Evolutionary conservation across 192 early-diverging fungal genomes (phyloP).

Genomic region (Podochytrium sp.): DNA sequence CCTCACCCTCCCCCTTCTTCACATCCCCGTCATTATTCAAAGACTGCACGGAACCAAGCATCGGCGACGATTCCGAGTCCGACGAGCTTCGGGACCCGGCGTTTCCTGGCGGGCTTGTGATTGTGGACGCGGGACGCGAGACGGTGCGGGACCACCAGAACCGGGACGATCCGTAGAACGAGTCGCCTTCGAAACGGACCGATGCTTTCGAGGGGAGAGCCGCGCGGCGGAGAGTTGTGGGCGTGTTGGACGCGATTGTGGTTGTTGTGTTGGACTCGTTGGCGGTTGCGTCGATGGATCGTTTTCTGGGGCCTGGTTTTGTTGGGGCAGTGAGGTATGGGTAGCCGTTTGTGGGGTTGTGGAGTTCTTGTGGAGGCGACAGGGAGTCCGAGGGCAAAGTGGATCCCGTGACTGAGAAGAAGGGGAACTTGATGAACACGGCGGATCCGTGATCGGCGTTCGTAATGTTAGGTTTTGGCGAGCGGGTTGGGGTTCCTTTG

Average conservation of each 20-base stretch:
- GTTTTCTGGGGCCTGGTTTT: no score
- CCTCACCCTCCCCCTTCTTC: background rate
- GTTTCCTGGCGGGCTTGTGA: no score
- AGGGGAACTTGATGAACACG: slow-evolving; percentile 14
- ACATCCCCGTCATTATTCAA: background rate
- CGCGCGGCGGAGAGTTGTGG: background rate
- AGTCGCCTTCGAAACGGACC: slow-evolving; percentile 9
- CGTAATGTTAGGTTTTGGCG: background rate
- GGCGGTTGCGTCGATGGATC: no score
- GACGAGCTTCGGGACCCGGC: background rate
- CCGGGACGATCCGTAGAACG: background rate
- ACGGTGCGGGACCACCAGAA: slow-evolving; percentile 14
- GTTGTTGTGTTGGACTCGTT: no score
- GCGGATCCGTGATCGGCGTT: background rate
- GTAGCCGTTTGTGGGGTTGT: background rate
- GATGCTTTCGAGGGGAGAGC: background rate
- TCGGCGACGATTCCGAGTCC: background rate
- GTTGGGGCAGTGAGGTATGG: background rate
- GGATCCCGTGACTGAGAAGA: background rate
- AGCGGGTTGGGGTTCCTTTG: slow-evolving; percentile 1
- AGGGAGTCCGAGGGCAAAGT: background rate
- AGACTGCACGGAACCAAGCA: no score
- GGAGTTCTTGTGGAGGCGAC: background rate
- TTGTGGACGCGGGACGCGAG: slow-evolving; percentile 7
- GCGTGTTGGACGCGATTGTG: background rate